phyloP scores from a whole-genome alignment of 768 basidiomycete species.

The Phanerochaete sordida region DNA sequence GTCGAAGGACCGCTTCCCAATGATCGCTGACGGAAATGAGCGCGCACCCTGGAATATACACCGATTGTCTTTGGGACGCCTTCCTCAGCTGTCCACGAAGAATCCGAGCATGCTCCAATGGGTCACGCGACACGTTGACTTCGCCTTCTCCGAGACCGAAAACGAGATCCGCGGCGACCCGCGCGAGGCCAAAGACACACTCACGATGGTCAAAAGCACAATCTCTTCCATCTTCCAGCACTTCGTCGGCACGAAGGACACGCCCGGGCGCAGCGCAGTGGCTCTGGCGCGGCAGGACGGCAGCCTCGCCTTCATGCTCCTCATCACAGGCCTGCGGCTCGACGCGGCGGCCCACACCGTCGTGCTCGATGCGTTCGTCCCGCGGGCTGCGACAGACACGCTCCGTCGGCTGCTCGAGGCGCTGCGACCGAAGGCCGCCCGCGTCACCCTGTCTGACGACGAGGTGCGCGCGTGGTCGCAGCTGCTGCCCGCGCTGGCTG shows the following conservation, averaged over 20 bases:
- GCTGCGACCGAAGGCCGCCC: conserved; percentile 19
- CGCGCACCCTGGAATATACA: conserved; percentile 1
- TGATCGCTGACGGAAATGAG: not conserved
- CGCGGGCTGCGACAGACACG: conserved; percentile 9
- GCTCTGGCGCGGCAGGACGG: not conserved
- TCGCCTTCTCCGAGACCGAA: not conserved
- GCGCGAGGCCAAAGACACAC: not conserved
- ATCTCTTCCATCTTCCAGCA: not conserved
- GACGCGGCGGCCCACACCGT: conserved; percentile 48
- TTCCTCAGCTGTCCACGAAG: not conserved
- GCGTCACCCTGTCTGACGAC: conserved; percentile 21
- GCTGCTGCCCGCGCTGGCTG: conserved; percentile 45
- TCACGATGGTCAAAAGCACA: not conserved
- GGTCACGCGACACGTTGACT: not conserved
- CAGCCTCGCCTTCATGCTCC: conserved; percentile 36
- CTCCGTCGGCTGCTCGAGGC: conserved; percentile 8
- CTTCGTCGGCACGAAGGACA: not conserved
- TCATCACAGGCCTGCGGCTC: conserved; percentile 42
- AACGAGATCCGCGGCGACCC: not conserved
- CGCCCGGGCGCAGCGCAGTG: not conserved
- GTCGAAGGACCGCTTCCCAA: not conserved
- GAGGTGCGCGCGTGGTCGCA: conserved; percentile 45
- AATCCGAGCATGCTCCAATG: not conserved
- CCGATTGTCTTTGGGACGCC: not conserved
- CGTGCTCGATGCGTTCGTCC: conserved; percentile 44